Percentiles rank a stretch among this genome's conserved stretches.
Conservation (phyloP, 352 stramenopile species). For the Globisporangium canariense region DNA sequence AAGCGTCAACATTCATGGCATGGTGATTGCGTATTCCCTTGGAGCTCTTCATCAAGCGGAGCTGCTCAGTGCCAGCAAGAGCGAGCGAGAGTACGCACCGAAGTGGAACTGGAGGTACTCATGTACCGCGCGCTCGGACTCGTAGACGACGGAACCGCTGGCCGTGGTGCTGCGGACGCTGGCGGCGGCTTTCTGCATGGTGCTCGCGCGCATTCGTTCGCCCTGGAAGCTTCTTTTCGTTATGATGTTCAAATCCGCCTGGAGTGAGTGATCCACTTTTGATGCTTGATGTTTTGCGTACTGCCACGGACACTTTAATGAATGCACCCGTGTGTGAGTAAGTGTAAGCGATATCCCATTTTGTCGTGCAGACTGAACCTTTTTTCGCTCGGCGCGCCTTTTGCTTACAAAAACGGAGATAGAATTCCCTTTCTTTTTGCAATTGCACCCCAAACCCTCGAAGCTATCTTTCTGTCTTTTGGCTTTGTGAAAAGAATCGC, state of each 20-base stretch:
- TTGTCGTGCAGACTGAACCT: too few relatives aligned
- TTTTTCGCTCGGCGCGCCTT: too few relatives aligned
- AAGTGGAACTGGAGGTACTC: constrained; percentile 93
- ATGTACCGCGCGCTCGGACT: constrained; percentile 81
- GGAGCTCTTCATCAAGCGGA: not conserved
- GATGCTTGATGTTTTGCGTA: not conserved
- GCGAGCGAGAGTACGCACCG: constrained; percentile 29
- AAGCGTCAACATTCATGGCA: not conserved
- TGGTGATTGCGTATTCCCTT: not conserved
- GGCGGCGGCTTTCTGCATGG: constrained; percentile 18
- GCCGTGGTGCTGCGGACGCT: constrained; percentile 80
- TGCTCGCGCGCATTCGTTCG: constrained; percentile 20
- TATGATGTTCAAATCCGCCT: not conserved
- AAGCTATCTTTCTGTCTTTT: too few relatives aligned
- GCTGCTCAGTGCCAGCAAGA: not conserved
- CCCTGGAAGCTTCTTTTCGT: not conserved
- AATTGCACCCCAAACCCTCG: too few relatives aligned
- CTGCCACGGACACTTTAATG: not conserved
- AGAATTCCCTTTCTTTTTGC: too few relatives aligned
- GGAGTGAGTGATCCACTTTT: not conserved
- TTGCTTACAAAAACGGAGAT: too few relatives aligned
- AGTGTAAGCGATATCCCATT: too few relatives aligned
- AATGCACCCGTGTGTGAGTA: too few relatives aligned
- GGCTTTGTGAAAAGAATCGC: too few relatives aligned
- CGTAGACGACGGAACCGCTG: constrained; percentile 85